Base-by-base conservation (phyloP, 1,284 basidiomycete species). In the Polyporus tsugae region DNA sequence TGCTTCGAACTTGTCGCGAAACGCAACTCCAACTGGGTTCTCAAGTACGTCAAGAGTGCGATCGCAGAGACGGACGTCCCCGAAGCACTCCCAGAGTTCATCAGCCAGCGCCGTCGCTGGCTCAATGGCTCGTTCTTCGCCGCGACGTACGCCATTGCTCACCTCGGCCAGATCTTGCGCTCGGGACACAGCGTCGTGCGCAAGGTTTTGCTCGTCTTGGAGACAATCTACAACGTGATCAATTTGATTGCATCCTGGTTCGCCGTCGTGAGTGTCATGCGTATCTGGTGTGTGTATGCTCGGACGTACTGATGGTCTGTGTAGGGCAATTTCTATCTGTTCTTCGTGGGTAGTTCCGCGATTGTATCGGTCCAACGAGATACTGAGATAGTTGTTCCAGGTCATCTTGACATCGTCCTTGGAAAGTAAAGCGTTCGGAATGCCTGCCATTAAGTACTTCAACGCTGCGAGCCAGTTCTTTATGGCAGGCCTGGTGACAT, bases 1-100 rank as follows among this genome's bases (percentile, higher is more conserved):
- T 99, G 97, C 78, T 99, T 98, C 77, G 97, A 99, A 80, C 89
- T 99, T 25, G 91, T 99, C 55, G 96, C 97, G 0, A 99, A 98
- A 79, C 84, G 91, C 1, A 94, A 96, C 72, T 91, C 89, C 2
- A 89, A 90, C 74, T 99, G 97, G 97, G 88, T 98, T 6, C 86
- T 99, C 62, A 96, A 95, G 82, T 99, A 96, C 76, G 97, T 99
- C 76, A 98, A 96, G 81, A 91, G 92, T 38, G 97, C 98, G 0
- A 90, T 96, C 38, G 98, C 94, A 10, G 97, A 99, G 79, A 99
- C 98, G 0, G 98, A 99, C 79, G 95, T 98, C 10, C 98, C 98
- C 5, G 96, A 98, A 75, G 87, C 90, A 0, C 87, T 99, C 25
- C 91, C 96, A 11, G 98, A 99, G 80, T 98, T 99, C 78, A 99